Evolutionary conservation across 805 yeast genomes (phyloP).

Genomic region (Naumovozyma castellii): DNA sequence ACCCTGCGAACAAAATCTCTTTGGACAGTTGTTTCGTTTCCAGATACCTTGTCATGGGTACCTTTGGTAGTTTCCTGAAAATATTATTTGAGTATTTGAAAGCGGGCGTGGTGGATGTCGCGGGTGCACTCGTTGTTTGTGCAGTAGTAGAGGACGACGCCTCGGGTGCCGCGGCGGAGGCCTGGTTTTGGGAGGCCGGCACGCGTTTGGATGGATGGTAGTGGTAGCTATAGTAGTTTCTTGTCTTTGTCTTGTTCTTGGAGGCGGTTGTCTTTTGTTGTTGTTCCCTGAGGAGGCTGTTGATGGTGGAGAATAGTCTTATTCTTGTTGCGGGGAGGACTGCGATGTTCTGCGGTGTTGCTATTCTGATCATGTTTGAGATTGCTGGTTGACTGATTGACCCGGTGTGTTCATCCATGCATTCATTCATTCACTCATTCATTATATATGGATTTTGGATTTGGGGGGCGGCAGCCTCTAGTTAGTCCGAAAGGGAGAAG

Average conservation of each 20-base stretch:
- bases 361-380: no score
- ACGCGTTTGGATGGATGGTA: background rate
- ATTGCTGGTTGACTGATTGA: no score
- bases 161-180: background rate
- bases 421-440: no score
- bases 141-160: background rate
- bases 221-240: background rate
- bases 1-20: conserved; percentile 28
- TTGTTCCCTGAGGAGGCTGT: no score
- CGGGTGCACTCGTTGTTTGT: background rate
- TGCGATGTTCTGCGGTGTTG: no score
- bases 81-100: conserved; percentile 2
- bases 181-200: background rate
- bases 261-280: no score
- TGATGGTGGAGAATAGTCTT: background rate
- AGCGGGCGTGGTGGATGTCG: background rate
- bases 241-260: background rate
- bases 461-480: no score
- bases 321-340: no score
- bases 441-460: no score
- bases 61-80: conserved; percentile 23
- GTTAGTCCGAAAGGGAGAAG: no score
- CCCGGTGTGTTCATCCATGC: no score
- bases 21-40: conserved; percentile 20
- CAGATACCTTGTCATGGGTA: conserved; percentile 27